These are phyloP conservation scores for Arthrinium puccinioides DNA, from an alignment of 2,329 filamentous ascomycete species.

Conservation along the genomic window DNA sequence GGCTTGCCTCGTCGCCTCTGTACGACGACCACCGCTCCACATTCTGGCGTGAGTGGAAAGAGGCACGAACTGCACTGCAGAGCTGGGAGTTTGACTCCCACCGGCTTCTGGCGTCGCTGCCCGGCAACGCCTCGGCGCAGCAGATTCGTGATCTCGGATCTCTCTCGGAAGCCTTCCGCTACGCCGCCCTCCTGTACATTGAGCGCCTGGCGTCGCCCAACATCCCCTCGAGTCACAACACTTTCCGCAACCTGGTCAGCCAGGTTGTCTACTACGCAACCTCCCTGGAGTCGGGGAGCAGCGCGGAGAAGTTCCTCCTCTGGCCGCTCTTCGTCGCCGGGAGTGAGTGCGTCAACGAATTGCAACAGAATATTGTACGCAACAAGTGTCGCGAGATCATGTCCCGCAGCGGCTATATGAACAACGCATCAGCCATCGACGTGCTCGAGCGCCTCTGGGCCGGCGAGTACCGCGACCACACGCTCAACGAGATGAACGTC, in stretches of 20 bases:
- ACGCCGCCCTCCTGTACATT: constrained; percentile 81
- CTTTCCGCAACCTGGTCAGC: constrained; percentile 76
- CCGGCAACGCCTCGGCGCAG: constrained; percentile 41
- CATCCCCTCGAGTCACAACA: constrained; percentile 63
- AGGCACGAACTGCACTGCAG: constrained; percentile 67
- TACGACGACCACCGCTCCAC: constrained; percentile 52
- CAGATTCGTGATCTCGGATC: constrained; percentile 71
- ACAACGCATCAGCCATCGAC: constrained; percentile 80
- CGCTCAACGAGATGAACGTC: constrained; percentile 15
- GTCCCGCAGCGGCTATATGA: constrained; percentile 84
- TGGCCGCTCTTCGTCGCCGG: constrained; percentile 92
- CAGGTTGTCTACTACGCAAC: constrained; percentile 79
- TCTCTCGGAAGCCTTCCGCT: constrained; percentile 85
- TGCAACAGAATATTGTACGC: constrained; percentile 72
- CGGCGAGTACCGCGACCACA: constrained; percentile 38
- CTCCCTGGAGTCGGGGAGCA: constrained; percentile 63
- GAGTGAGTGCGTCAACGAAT: constrained; percentile 77
- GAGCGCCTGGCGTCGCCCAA: constrained; percentile 77
- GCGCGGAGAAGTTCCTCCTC: constrained; percentile 79
- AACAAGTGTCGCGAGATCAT: constrained; percentile 80
- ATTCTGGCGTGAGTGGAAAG: constrained; percentile 87
- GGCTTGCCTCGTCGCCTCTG: constrained; percentile 32
- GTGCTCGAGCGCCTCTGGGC: constrained; percentile 81
- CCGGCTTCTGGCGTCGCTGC: constrained; percentile 42
- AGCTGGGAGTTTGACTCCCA: constrained; percentile 69